A percentile compares a stretch with the other conserved stretches of the same genome.
phyloP scores from a whole-genome alignment of 129 eudicot species.

The Flaveria bidentis region DNA sequence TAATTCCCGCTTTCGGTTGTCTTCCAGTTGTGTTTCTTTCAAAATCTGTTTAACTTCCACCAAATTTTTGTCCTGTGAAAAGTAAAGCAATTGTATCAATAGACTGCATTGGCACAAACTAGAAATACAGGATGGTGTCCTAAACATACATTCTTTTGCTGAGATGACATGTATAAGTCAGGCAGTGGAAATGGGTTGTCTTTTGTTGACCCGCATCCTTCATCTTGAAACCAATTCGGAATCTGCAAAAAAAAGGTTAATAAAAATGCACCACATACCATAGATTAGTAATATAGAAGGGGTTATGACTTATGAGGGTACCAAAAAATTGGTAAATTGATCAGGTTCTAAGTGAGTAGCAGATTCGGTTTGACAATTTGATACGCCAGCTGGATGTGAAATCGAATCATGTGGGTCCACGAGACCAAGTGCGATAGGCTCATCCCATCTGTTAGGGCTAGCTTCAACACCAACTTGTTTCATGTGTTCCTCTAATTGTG shows the following conservation, averaged over 20 bases:
- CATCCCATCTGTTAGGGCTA: constrained; percentile 72
- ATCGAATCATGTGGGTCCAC: constrained; percentile 44
- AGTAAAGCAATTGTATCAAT: constrained; percentile 6
- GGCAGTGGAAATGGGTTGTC: constrained; percentile 94
- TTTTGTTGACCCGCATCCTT: constrained; percentile 67
- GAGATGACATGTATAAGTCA: constrained; percentile 80
- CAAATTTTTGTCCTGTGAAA: constrained; percentile 62
- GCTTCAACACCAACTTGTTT: constrained; percentile 81
- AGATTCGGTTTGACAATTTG: constrained; percentile 47
- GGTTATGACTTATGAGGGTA: constrained; percentile 20
- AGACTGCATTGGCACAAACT: neutral
- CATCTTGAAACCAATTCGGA: constrained; percentile 84
- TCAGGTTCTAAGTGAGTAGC: constrained; percentile 85
- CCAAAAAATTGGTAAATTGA: constrained; percentile 86
- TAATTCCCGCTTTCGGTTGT: constrained; percentile 74
- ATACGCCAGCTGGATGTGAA: constrained; percentile 48
- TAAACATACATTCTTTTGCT: constrained; percentile 64
- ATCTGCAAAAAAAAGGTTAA: constrained; percentile 42
- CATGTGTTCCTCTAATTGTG: constrained; percentile 82
- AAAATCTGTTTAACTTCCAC: constrained; percentile 79
- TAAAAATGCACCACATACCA: neutral
- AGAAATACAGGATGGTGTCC: neutral
- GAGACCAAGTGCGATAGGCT: constrained; percentile 41
- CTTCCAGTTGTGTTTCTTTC: constrained; percentile 85
- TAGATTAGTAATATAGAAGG: neutral